Base-by-base conservation (phyloP, 2,329 filamentous ascomycete genomes). In the Aspergillus transmontanensis region DNA sequence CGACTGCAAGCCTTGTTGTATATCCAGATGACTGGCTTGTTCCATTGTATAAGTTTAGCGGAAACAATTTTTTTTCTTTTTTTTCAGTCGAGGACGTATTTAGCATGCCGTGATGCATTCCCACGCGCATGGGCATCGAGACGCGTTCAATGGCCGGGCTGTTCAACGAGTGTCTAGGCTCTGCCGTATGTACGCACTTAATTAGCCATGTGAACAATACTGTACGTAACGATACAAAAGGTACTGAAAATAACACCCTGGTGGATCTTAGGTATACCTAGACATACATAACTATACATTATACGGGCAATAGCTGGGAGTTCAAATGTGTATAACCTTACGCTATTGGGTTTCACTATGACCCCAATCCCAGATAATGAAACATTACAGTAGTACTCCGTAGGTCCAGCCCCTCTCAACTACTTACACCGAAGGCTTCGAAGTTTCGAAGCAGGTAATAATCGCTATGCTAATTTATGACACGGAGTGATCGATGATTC, bases 1-100 rank as follows among this genome's bases (percentile, higher is more conserved):
- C 4, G 79, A 68, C 55, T 77, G 71, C 54, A 58, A 54, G 30
- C 60, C 55, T 39, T 69, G 54, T 55, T 63, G 54, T 54, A 28
- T 51, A 30, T 50, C 46, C 23, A n/a, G 19, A 30, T 51, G 48
- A 26, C 45, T 11, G 14, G 28, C 12, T 26, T 48, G 21, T 26
- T 14, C 45, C 45, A 48, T 48, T 26, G 45, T 9, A 10, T 16
- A 46, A 46, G 9, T 21, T 46, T 23, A 46, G 43, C 7, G 43
- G 43, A 36, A 16, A 36, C 12, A 36, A 36, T 36, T 36, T 14
- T 16, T 32, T 32, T 10, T 32, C 6, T 43, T 2, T 19, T 45
- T n/a, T 7, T 21, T 43, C 2, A 41, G 16, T n/a, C 16, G 19
- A 41, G 16, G 39, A n/a, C 1, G 39, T 41, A 9, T 36, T 21